These are phyloP conservation scores for Tuber calosporum DNA, from an alignment of 495 filamentous ascomycete genomes.

Conservation along the genomic window DNA sequence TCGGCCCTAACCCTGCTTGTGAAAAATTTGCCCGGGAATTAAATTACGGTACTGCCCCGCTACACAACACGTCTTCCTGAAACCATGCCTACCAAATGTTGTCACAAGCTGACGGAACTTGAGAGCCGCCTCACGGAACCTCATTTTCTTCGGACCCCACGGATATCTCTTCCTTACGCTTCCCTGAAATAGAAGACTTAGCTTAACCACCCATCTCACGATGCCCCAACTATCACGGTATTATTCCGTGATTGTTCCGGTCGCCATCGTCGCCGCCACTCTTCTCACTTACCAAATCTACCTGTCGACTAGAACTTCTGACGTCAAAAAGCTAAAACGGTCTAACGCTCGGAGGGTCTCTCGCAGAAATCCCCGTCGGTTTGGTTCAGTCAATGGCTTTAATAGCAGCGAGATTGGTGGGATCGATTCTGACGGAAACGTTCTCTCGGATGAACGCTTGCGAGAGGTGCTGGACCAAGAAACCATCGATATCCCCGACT, in stretches of 20 bases:
- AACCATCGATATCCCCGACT: conserved; percentile 30
- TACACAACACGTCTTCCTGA: background rate
- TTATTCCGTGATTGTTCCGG: conserved; percentile 27
- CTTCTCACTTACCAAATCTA: conserved; percentile 33
- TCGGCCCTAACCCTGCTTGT: background rate
- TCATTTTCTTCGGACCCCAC: background rate
- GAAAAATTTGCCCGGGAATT: background rate
- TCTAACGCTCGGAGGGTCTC: conserved; percentile 35
- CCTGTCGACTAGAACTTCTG: conserved; percentile 20
- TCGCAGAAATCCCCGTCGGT: conserved; percentile 19
- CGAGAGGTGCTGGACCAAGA: conserved; percentile 18
- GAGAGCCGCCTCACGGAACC: background rate
- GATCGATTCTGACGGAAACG: background rate
- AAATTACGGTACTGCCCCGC: background rate
- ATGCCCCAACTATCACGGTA: conserved; percentile 20
- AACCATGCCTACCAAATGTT: background rate
- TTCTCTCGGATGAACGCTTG: conserved; percentile 31
- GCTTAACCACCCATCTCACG: background rate
- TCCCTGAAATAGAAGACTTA: background rate
- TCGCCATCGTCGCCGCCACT: conserved; percentile 25
- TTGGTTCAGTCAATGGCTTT: background rate
- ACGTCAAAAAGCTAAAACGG: conserved; percentile 32
- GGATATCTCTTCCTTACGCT: background rate
- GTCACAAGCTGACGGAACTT: background rate
- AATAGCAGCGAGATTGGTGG: background rate